Evolutionary conservation across 2,329 filamentous ascomycete genomes (phyloP).

Genomic region (Exserohilum turcica): DNA sequence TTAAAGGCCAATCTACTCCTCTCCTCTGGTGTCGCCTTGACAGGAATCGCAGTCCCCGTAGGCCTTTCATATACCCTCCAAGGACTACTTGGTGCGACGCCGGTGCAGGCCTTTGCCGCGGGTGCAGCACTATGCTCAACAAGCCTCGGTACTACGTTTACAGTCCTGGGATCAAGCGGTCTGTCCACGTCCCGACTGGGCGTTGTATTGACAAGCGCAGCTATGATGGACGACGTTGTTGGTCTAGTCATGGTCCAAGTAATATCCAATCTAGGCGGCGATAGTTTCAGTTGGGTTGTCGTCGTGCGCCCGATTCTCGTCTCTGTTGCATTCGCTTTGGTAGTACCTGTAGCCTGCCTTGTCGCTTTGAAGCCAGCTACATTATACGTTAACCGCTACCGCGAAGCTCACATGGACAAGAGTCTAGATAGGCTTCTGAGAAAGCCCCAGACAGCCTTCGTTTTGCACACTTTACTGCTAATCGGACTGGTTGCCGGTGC

Average conservation of each 20-base stretch:
- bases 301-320: conserved; percentile 59
- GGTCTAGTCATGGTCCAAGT: conserved; percentile 79
- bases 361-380: conserved; percentile 54
- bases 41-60: conserved; percentile 68
- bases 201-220: conserved; percentile 70
- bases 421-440: conserved; percentile 32
- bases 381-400: conserved; percentile 39
- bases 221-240: conserved; percentile 82
- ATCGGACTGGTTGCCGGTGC: conserved; percentile 57
- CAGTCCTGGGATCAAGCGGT: conserved; percentile 65
- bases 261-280: conserved; percentile 67
- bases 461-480: conserved; percentile 57
- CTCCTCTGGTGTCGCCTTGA: conserved; percentile 66
- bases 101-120: conserved; percentile 70
- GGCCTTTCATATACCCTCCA: conserved; percentile 67
- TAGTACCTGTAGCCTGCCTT: conserved; percentile 55
- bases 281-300: conserved; percentile 47
- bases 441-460: conserved; percentile 48
- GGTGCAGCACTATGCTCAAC: conserved; percentile 77
- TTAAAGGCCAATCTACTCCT: conserved; percentile 66
- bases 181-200: conserved; percentile 62
- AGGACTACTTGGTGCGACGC: conserved; percentile 56
- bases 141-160: conserved; percentile 73
- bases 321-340: conserved; percentile 58
- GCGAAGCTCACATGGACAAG: conserved; percentile 27